Evolutionary conservation across 371 early-diverging fungal genomes (phyloP).

Genomic region (Parasitella parasitica): DNA sequence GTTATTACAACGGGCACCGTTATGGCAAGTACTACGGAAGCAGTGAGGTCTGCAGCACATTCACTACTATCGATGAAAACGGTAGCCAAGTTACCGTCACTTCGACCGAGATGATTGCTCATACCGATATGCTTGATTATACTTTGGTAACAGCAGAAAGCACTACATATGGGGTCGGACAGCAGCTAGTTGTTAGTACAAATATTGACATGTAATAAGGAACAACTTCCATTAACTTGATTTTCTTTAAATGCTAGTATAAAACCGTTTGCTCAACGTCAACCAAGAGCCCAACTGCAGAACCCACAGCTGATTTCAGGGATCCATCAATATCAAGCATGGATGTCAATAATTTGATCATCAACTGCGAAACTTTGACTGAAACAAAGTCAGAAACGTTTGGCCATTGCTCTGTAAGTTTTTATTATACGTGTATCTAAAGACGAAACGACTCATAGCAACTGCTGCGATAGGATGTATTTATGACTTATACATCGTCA

Average conservation of each 20-base stretch:
- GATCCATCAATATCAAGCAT: neutral
- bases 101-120: neutral
- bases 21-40: neutral
- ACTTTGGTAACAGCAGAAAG: neutral
- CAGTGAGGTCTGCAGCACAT: neutral
- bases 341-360: neutral
- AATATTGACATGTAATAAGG: no score
- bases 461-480: slow-evolving; percentile 3
- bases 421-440: neutral
- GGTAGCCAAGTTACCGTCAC: neutral
- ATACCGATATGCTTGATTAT: neutral
- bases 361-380: neutral
- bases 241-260: neutral
- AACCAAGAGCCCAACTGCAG: neutral
- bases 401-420: slow-evolving; percentile 5
- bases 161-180: neutral
- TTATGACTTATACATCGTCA: neutral
- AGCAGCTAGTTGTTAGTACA: neutral
- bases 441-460: no score
- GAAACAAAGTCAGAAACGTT: neutral
- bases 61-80: neutral
- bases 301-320: neutral
- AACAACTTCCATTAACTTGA: no score
- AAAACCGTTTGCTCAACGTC: neutral
- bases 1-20: neutral